A percentile compares a stretch with the other conserved stretches of the same genome.
These are phyloP conservation scores for Colletotrichum tofieldiae DNA, from an alignment of 2,329 filamentous ascomycete species.

Conservation along the genomic window DNA sequence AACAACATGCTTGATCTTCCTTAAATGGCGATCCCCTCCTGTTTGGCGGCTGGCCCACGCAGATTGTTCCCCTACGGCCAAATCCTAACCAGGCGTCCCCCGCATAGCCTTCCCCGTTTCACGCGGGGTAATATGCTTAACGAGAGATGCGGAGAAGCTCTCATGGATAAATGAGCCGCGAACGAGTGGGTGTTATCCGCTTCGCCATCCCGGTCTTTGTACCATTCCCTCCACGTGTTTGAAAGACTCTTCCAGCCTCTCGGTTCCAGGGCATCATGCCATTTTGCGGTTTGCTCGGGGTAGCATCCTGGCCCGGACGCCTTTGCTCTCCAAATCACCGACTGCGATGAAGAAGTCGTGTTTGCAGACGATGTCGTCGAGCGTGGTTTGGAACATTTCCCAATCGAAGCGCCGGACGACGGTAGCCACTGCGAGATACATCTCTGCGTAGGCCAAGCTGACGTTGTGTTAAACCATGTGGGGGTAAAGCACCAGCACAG, in stretches of 20 bases:
- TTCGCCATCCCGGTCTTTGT: background rate
- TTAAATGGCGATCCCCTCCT: background rate
- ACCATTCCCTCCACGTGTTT: too few species aligned
- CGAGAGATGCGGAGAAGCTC: slow-evolving; percentile 18
- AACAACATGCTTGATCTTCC: background rate
- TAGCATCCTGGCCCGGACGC: slow-evolving; percentile 30
- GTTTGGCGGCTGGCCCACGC: background rate
- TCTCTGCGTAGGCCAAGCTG: slow-evolving; percentile 38
- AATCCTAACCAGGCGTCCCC: slow-evolving; percentile 15
- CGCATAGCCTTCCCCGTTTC: slow-evolving; percentile 2
- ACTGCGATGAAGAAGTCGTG: slow-evolving; percentile 34
- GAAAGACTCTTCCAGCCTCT: background rate
- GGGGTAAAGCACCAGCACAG: background rate
- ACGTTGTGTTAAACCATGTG: background rate
- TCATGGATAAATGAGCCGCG: slow-evolving; percentile 1
- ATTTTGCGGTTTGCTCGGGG: background rate
- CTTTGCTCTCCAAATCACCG: slow-evolving; percentile 25
- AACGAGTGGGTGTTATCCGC: background rate
- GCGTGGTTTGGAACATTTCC: slow-evolving; percentile 35
- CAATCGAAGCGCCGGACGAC: slow-evolving; percentile 40
- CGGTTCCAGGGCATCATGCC: too few species aligned
- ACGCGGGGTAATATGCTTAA: background rate
- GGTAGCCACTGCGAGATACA: slow-evolving; percentile 35
- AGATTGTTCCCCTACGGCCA: slow-evolving; percentile 19
- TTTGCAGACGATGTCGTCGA: slow-evolving; percentile 44